Percentiles rank a stretch among this genome's conserved stretches.
Evolutionary conservation across 352 stramenopile genomes (phyloP).

Genomic region (Pythium diclinum): DNA sequence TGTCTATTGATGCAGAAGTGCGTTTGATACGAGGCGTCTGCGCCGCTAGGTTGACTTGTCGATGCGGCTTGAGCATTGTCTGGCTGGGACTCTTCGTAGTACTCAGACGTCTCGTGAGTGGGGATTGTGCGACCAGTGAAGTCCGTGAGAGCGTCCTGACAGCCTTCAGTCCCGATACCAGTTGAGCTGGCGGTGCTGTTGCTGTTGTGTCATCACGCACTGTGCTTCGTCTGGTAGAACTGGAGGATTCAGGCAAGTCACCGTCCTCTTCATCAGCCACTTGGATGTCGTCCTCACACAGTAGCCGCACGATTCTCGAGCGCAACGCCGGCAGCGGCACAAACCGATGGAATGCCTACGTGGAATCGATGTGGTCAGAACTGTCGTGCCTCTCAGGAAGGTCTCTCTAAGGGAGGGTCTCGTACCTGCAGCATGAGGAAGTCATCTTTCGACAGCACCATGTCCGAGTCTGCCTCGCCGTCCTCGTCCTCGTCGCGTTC

Average conservation of each 20-base stretch:
- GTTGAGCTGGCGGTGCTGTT: neutral
- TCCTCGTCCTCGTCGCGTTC: constrained; percentile 13
- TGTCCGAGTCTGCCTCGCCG: constrained; percentile 26
- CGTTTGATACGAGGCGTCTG: constrained; percentile 27
- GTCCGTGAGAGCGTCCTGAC: neutral
- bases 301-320: constrained; percentile 47
- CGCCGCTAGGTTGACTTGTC: constrained; percentile 39
- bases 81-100: constrained; percentile 10
- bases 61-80: constrained; percentile 35
- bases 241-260: neutral
- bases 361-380: neutral
- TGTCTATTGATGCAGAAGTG: neutral
- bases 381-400: neutral
- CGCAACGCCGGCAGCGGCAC: constrained; percentile 50
- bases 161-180: neutral
- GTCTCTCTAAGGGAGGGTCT: too few species aligned
- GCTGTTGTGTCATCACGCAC: neutral
- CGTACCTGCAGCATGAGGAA: constrained; percentile 49
- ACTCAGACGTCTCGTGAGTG: constrained; percentile 36
- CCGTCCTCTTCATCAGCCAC: constrained; percentile 30
- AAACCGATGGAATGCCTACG: constrained; percentile 44
- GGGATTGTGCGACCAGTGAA: constrained; percentile 16
- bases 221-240: neutral
- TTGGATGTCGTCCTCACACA: constrained; percentile 55
- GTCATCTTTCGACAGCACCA: constrained; percentile 49